Percentiles rank a stretch among this genome's conserved stretches.
Evolutionary conservation across 1,139 yeast genomes (phyloP).

Genomic region (Yamadazyma spencermartinsiae): DNA sequence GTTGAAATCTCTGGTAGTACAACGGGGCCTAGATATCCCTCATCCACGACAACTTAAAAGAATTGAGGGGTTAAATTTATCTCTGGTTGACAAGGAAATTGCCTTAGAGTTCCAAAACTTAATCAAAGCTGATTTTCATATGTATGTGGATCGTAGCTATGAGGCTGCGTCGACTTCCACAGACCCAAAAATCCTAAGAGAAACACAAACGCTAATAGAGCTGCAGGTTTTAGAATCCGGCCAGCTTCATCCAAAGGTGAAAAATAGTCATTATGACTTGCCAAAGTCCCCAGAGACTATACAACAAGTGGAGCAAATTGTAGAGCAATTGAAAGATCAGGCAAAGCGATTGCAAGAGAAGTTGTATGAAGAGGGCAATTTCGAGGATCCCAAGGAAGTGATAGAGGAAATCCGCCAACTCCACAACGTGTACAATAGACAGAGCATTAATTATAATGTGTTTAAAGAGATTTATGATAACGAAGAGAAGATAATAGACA

Average conservation of each 20-base stretch:
- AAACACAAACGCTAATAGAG: slow-evolving; percentile 31
- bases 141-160: slow-evolving; percentile 24
- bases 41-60: slow-evolving; percentile 20
- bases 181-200: slow-evolving; percentile 5
- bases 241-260: not conserved
- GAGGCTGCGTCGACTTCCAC: slow-evolving; percentile 14
- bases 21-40: slow-evolving; percentile 53
- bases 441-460: not conserved
- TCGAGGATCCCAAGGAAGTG: not conserved
- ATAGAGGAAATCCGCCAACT: not conserved
- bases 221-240: slow-evolving; percentile 17
- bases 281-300: not conserved
- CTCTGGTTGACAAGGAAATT: slow-evolving; percentile 25
- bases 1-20: slow-evolving; percentile 52
- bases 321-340: not conserved
- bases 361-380: not conserved
- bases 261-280: not conserved
- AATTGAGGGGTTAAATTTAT: slow-evolving; percentile 5
- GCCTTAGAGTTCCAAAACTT: slow-evolving; percentile 37
- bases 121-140: slow-evolving; percentile 50
- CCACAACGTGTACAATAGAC: slow-evolving; percentile 1
- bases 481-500: slow-evolving; percentile 10
- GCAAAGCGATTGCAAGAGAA: not conserved
- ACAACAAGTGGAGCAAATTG: not conserved
- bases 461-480: not conserved